Evolutionary conservation across 106 monocot species (phyloP).

Genomic region (Vanilla planifolia): DNA sequence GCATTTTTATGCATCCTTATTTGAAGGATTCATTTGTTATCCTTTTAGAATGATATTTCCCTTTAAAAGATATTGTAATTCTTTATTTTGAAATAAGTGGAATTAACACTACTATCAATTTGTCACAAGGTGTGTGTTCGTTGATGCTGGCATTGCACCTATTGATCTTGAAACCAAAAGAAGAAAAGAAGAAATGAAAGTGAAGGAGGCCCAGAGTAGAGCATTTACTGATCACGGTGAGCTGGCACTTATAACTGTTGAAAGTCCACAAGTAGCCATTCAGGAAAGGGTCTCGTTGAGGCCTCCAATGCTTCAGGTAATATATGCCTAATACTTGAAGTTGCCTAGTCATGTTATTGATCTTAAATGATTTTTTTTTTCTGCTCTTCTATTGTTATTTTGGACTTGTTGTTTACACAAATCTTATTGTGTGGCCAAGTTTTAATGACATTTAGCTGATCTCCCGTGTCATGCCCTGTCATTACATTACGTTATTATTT

Average conservation of each 20-base stretch:
- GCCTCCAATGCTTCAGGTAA: slow-evolving; percentile 71
- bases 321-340: background rate
- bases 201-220: slow-evolving; percentile 59
- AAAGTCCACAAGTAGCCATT: slow-evolving; percentile 31
- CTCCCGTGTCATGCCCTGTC: background rate
- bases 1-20: no score
- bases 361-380: background rate
- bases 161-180: slow-evolving; percentile 92
- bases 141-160: slow-evolving; percentile 95
- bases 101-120: no score
- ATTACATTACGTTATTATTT: no score
- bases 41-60: no score
- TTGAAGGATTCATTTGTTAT: no score
- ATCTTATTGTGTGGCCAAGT: background rate
- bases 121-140: slow-evolving; percentile 97
- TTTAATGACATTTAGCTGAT: background rate
- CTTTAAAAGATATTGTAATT: no score
- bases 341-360: background rate
- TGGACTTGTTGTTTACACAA: background rate
- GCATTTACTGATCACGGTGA: slow-evolving; percentile 60
- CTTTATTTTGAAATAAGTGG: no score
- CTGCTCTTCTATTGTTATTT: background rate
- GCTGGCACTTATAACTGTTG: slow-evolving; percentile 60
- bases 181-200: slow-evolving; percentile 94
- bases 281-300: slow-evolving; percentile 50